Percentiles rank a stretch among this genome's conserved stretches.
These are phyloP conservation scores for Boeremia lycopersici DNA, from an alignment of 2,329 filamentous ascomycete species.

Conservation along the genomic window DNA sequence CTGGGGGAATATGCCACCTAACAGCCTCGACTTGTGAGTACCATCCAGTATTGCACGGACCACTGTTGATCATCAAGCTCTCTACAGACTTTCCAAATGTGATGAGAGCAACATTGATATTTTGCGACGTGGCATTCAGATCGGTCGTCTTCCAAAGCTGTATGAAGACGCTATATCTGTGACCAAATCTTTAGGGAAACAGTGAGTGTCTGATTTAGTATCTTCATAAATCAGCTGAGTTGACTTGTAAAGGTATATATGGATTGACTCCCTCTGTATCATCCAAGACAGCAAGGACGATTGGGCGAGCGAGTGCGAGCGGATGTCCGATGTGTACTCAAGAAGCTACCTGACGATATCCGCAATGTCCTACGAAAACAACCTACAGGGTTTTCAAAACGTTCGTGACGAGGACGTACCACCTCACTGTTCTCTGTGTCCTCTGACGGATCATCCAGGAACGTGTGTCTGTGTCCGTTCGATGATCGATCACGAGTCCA, in stretches of 20 bases:
- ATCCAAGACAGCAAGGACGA: conserved; percentile 15
- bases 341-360: conserved; percentile 11
- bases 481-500: conserved; percentile 8
- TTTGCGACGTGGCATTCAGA: neutral
- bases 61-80: neutral
- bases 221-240: neutral
- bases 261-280: conserved; percentile 16
- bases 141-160: conserved; percentile 2
- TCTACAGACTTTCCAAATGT: conserved; percentile 4
- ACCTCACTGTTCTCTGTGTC: neutral
- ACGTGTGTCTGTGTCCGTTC: conserved; percentile 2
- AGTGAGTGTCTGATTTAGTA: neutral
- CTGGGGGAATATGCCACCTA: conserved; percentile 15
- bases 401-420: neutral
- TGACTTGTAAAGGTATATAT: conserved; percentile 5
- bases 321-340: conserved; percentile 10
- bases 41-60: no score
- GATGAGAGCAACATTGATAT: conserved; percentile 5
- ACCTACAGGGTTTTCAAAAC: neutral
- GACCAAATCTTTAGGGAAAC: conserved; percentile 3
- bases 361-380: conserved; percentile 15
- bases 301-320: conserved; percentile 8
- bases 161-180: conserved; percentile 10
- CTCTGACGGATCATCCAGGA: neutral
- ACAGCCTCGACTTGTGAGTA: conserved; percentile 9